A percentile compares a stretch with the other conserved stretches of the same genome.
phyloP scores from a whole-genome alignment of 2,329 filamentous ascomycete genomes.

The Aspergillus calidoustus region DNA sequence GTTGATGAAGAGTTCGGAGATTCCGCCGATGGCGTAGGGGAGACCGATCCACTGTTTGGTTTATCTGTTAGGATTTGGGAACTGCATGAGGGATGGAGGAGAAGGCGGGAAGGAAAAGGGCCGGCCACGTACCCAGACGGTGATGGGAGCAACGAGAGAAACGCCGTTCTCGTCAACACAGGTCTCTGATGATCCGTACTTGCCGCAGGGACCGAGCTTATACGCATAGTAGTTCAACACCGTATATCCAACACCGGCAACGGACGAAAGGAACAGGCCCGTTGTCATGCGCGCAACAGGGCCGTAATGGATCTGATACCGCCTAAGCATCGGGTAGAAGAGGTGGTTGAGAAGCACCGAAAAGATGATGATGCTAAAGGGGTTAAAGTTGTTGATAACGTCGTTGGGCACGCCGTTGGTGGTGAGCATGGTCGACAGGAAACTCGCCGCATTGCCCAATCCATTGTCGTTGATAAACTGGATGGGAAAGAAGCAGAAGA shows the following conservation, averaged over 20 bases:
- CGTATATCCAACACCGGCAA: slow-evolving; percentile 43
- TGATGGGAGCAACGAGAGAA: slow-evolving; percentile 6
- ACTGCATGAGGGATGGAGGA: not conserved
- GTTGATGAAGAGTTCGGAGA: slow-evolving; percentile 49
- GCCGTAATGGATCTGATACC: slow-evolving; percentile 51
- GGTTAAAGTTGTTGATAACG: slow-evolving; percentile 56
- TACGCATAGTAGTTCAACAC: slow-evolving; percentile 16
- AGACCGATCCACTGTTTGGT: slow-evolving; percentile 9
- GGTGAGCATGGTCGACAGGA: slow-evolving; percentile 54
- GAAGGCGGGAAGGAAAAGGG: not conserved
- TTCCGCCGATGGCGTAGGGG: slow-evolving; percentile 30
- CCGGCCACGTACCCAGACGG: slow-evolving; percentile 5
- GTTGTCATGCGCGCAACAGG: slow-evolving; percentile 57
- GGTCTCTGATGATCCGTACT: slow-evolving; percentile 4
- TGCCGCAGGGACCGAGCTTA: slow-evolving; percentile 12
- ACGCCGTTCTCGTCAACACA: slow-evolving; percentile 12
- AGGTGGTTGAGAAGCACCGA: slow-evolving; percentile 55
- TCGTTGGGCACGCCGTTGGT: slow-evolving; percentile 59
- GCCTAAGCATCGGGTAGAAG: slow-evolving; percentile 53
- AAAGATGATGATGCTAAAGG: slow-evolving; percentile 53
- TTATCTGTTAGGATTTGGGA: not conserved
- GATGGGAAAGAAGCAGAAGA: slow-evolving; percentile 47
- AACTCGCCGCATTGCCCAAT: slow-evolving; percentile 55
- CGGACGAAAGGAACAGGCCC: slow-evolving; percentile 55
- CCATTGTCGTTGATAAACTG: slow-evolving; percentile 50